Evolutionary conservation across 176 grass and related monocot species (phyloP).

Genomic region (Pontederia crassipes): DNA sequence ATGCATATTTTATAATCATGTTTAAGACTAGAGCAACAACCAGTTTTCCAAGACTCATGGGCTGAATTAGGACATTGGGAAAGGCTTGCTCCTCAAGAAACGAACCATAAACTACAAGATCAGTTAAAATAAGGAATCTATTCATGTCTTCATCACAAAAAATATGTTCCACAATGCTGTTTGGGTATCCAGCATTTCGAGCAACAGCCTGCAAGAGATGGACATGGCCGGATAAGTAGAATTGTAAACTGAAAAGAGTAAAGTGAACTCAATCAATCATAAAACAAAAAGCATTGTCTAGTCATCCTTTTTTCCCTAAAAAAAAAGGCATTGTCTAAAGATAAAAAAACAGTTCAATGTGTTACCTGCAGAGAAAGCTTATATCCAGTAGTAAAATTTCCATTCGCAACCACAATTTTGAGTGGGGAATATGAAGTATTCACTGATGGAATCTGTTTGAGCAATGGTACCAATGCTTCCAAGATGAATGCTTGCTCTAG

Average conservation of each 20-base stretch:
- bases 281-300: too few relatives aligned
- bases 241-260: too few relatives aligned
- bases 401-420: conserved; percentile 58
- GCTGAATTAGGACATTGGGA: conserved; percentile 61
- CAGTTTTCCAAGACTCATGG: conserved; percentile 82
- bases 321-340: conserved; percentile 6
- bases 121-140: conserved; percentile 41
- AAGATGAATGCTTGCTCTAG: conserved; percentile 77
- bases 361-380: conserved; percentile 59
- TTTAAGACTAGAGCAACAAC: conserved; percentile 88
- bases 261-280: too few relatives aligned
- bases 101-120: conserved; percentile 82
- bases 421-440: conserved; percentile 43
- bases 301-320: too few relatives aligned
- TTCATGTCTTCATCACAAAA: conserved; percentile 39
- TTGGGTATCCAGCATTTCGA: conserved; percentile 60
- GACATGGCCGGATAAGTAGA: background rate
- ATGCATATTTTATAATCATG: too few relatives aligned
- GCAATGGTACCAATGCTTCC: conserved; percentile 54
- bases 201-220: conserved; percentile 33
- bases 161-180: conserved; percentile 44
- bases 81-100: conserved; percentile 88
- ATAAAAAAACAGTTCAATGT: conserved; percentile 5
- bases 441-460: conserved; percentile 43
- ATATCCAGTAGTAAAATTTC: conserved; percentile 50